A percentile compares a stretch with the other conserved stretches of the same genome.
phyloP scores from a whole-genome alignment of 2,329 filamentous ascomycete genomes.

The Ilyonectria sp. region DNA sequence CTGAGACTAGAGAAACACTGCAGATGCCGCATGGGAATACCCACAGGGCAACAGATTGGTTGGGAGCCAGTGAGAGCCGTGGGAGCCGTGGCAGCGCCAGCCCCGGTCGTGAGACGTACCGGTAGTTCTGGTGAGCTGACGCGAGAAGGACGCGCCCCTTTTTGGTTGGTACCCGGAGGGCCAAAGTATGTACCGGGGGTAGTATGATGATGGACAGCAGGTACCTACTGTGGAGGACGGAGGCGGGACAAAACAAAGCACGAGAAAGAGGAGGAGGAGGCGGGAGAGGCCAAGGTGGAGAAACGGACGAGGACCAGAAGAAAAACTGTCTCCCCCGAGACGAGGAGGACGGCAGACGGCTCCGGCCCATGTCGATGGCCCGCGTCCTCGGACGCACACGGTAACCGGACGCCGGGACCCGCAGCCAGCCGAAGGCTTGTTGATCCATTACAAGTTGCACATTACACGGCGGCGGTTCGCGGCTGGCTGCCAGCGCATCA shows the following conservation, averaged over 20 bases:
- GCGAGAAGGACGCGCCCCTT: constrained; percentile 12
- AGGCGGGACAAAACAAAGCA: not conserved
- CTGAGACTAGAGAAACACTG: constrained; percentile 11
- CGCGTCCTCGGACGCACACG: constrained; percentile 19
- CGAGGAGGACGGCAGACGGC: constrained; percentile 22
- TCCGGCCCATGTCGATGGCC: constrained; percentile 19
- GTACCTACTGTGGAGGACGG: not conserved
- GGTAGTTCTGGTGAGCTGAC: constrained; percentile 4
- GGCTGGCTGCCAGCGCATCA: constrained; percentile 18
- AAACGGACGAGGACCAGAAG: constrained; percentile 10
- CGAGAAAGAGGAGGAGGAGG: not conserved
- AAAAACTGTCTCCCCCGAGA: constrained; percentile 18
- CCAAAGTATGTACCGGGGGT: constrained; percentile 18
- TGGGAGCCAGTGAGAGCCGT: constrained; percentile 11
- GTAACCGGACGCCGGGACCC: constrained; percentile 27
- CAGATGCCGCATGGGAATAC: constrained; percentile 17
- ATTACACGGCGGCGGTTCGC: constrained; percentile 20
- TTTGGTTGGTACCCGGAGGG: constrained; percentile 2
- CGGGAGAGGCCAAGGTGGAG: constrained; percentile 3
- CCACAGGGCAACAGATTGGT: constrained; percentile 26
- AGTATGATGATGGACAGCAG: constrained; percentile 14
- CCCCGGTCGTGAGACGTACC: constrained; percentile 12
- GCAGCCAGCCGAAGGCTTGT: constrained; percentile 26
- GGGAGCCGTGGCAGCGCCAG: constrained; percentile 4
- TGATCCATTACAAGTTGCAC: not conserved